Base-by-base conservation (phyloP, 352 stramenopile species). In the Pythium scleroteichum region DNA sequence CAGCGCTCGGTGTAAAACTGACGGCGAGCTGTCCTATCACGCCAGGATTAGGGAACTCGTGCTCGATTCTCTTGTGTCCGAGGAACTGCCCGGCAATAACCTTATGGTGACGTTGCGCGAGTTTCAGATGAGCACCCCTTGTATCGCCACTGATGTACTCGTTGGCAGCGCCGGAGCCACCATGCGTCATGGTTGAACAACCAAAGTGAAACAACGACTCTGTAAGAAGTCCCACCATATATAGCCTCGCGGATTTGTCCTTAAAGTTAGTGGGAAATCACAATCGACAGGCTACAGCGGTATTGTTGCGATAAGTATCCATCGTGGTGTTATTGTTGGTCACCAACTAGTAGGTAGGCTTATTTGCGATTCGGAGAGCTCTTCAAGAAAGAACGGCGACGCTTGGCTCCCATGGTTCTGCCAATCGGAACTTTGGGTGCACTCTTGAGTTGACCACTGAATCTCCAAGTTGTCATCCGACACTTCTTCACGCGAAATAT, bases 61-160 rank as follows among this genome's bases (percentile, higher is more conserved):
- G 77, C 54, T 87, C 72, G 27, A 87, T 56, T 12, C 64, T 45
- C 29, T 59, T 64, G 24, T 50, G 53, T 0, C 81, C 79, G 19
- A 73, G 70, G 53, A 91, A 89, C 46, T 62, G 61, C 2, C 82
- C 78, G 1, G 79, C 68, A 12, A 73, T 58, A 57, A 94, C 76
- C 48, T 77, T 79, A 19, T 64, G 64, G 61, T 90, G 84, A 19
- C 82, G 82, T 62, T 89, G 79, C n/a, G 82, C 80, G 26, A 92
- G 82, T 50, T 83, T 77, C 53, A 90, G 65, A 17, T 88, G 59
- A 12, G 73, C 82, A 9, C 75, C 76, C n/a, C 75, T 78, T 51
- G 75, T 80, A 42, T 79, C 60, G 4, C 79, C 72, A n/a, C 53
- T 67, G 5, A 20, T 24, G 33, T 66, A 71, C 26, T 66, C 64